Percentiles rank a stretch among this genome's conserved stretches.
These are phyloP conservation scores for Globisporangium uncinulatum DNA, from an alignment of 352 stramenopile species.

Conservation along the genomic window DNA sequence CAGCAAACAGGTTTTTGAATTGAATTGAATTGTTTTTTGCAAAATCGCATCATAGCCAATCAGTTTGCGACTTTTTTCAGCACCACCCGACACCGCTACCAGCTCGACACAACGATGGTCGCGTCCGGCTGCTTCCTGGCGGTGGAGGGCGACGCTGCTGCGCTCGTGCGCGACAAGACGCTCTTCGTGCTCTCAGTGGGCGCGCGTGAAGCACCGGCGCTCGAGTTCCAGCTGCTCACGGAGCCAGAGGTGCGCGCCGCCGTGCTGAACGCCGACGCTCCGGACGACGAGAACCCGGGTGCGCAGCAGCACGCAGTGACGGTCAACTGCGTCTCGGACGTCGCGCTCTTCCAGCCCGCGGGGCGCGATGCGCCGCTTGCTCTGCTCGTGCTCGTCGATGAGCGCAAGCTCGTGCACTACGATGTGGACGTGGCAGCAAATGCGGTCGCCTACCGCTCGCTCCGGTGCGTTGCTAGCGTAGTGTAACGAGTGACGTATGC, in stretches of 20 bases:
- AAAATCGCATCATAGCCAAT: neutral
- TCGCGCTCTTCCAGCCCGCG: slow-evolving; percentile 30
- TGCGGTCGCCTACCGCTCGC: slow-evolving; percentile 33
- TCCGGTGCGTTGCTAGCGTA: slow-evolving; percentile 9
- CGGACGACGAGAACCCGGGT: slow-evolving; percentile 24
- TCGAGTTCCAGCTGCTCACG: slow-evolving; percentile 43
- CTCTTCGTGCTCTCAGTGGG: slow-evolving; percentile 45
- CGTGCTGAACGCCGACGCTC: slow-evolving; percentile 13
- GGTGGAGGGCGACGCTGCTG: slow-evolving; percentile 26
- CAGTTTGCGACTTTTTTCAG: neutral
- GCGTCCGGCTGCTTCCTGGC: slow-evolving; percentile 44
- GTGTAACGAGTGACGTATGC: neutral
- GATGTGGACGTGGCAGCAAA: slow-evolving; percentile 40
- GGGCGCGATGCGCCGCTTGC: slow-evolving; percentile 15
- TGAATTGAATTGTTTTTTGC: neutral
- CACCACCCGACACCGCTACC: neutral
- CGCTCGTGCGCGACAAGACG: slow-evolving; percentile 49
- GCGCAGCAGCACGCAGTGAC: slow-evolving; percentile 16
- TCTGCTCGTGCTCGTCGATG: slow-evolving; percentile 59
- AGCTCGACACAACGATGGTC: slow-evolving; percentile 22
- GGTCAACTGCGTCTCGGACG: slow-evolving; percentile 37
- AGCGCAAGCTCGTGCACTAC: slow-evolving; percentile 72
- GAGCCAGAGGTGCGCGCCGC: slow-evolving; percentile 14
- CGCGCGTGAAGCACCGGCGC: slow-evolving; percentile 4
- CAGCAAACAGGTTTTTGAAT: too few relatives aligned